Percentiles rank a stretch among this genome's conserved stretches.
Evolutionary conservation across 345 rosid genomes (phyloP).

Genomic region (Syzygium jambos): DNA sequence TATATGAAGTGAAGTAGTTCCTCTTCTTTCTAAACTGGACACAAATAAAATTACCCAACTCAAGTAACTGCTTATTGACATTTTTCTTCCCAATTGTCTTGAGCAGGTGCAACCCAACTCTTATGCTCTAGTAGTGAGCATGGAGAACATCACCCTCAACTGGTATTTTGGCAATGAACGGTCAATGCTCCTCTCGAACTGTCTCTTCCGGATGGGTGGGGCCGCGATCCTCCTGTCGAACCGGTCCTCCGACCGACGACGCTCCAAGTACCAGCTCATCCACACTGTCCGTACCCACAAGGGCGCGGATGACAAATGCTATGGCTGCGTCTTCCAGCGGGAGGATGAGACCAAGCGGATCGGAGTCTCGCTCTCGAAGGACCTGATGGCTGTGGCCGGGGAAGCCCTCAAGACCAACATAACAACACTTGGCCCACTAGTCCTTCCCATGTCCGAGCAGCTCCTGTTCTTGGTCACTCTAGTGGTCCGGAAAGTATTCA

Average conservation of each 20-base stretch:
- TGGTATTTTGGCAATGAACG: constrained; percentile 94
- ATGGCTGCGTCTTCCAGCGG: constrained; percentile 65
- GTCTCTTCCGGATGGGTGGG: constrained; percentile 93
- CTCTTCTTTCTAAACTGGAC: background rate
- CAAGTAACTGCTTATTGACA: background rate
- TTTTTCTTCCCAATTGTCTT: background rate
- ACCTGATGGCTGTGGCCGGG: constrained; percentile 92
- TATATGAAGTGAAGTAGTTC: background rate
- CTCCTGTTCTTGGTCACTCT: constrained; percentile 59
- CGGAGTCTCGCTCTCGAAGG: constrained; percentile 82
- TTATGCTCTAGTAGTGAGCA: constrained; percentile 89
- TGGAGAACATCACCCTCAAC: constrained; percentile 79
- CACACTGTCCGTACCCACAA: constrained; percentile 95
- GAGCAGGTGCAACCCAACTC: constrained; percentile 71
- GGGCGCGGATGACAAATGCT: constrained; percentile 75
- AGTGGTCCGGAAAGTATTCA: constrained; percentile 58
- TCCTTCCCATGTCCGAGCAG: constrained; percentile 89
- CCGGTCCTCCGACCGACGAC: constrained; percentile 58
- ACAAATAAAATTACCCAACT: background rate
- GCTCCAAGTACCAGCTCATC: constrained; percentile 80
- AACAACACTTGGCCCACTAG: constrained; percentile 84
- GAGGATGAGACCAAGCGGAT: constrained; percentile 53
- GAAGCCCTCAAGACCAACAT: constrained; percentile 90
- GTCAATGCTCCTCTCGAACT: constrained; percentile 87
- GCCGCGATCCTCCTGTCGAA: constrained; percentile 88